Base-by-base conservation (phyloP, 768 basidiomycete species). In the Amanita jacksonii region DNA sequence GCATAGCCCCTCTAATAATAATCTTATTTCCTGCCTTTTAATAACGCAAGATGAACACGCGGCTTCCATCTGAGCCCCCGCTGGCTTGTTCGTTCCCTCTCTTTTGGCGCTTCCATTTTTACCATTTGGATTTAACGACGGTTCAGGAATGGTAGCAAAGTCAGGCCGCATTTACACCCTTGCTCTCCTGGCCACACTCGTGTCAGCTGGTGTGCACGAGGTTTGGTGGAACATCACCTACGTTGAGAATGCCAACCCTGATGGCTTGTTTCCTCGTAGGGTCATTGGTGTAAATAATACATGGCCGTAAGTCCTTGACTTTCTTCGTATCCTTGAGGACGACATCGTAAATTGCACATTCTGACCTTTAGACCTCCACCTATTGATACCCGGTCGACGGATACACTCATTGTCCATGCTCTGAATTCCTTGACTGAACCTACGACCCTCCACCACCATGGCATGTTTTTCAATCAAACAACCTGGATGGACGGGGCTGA, bases 171-270 rank as follows among this genome's bases (percentile, higher is more conserved):
- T 63, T 51, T 52, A 64, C 48, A 47, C 62, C 30, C 51, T 68
- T 15, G 54, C 65, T 15, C 49, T 55, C 8, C 42, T 69, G 34
- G 58, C 66, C 30, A 49, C 66, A 3, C 61, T 68, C 25, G 73
- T 59, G n/a, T 53, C 75, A 12, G 84, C 79, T 13, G 81, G 73
- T 20, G 68, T 85, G 13, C 70, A 78, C 2, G 86, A 89, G 54
- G 45, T 77, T 10, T 89, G 86, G 86, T 93, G 91, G 91, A 84
- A 96, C 59, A 72, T 97, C 61, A 84, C 89, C 39, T 93, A 88
- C 48, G 80, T 88, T 43, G 61, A 79, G 20, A 62, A 79, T 48
- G 84, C 75, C 36, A 88, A 81, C 62, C 94, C 94, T 2, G 91
- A 94, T 56, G 88, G 85, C 4, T 75, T 91, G 40, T 75, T 65